Base-by-base conservation (phyloP, 495 filamentous ascomycete genomes). In the Venustampulla echinocandica region DNA sequence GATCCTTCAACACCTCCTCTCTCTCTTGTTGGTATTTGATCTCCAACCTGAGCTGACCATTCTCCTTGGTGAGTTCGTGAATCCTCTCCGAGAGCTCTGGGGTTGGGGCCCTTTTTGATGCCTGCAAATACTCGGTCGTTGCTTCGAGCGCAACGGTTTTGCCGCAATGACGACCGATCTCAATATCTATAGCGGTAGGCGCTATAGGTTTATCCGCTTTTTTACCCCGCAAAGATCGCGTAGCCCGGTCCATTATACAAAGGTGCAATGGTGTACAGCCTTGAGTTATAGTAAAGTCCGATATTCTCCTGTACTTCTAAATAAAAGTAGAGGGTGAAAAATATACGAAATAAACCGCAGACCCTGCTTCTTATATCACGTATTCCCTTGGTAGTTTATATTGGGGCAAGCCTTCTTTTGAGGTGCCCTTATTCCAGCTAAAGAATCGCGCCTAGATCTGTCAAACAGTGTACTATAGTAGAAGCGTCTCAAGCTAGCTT, bases 51-150 rank as follows among this genome's bases (percentile, higher is more conserved):
- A 42, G 20, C 7, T 14, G 38, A 23, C 38, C 19, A 42, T 42
- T 42, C 42, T 44, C 42, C 42, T 22, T 27, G 5, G 42, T 44
- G 4, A 44, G 18, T 18, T 44, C 42, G 5, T 44, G 6, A 44
- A 44, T 15, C 27, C 42, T 27, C 10, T 32, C 22, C 15, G 42
- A 44, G 10, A 30, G 24, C 10, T 44, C 42, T 4, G 14, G 22
- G 42, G 14, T 15, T n/a, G 42, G 21, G 10, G 24, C 42, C 21
- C 14, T 44, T 20, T 44, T 44, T 14, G 42, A 44, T 4, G 42
- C 42, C n/a, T 32, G 21, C n/a, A 44, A 24, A 17, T 32, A 11
- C 27, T 44, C 42, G 11, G 42, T 7, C 13, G 42, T 44, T 13
- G 42, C 42, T 14, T 44, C 42, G 11, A 44, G 42, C 23, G 24